Percentiles rank a stretch among this genome's conserved stretches.
These are phyloP conservation scores for Orbilia oligospora DNA, from an alignment of 2,329 filamentous ascomycete species.

Conservation along the genomic window DNA sequence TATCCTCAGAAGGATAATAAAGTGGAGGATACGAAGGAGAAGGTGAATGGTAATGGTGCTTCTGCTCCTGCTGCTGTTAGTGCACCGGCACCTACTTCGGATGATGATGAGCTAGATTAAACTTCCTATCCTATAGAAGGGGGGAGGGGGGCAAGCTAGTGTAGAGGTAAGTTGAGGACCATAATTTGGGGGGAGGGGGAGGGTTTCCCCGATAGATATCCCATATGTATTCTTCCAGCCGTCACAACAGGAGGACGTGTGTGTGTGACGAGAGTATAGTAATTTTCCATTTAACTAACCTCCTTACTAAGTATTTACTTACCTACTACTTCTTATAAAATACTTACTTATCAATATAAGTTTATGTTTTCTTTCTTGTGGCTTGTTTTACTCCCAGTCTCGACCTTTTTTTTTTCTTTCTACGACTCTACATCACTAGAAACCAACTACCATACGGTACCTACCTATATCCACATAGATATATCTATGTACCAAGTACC, in stretches of 20 bases:
- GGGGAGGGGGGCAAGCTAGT: neutral
- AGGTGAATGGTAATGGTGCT: conserved; percentile 34
- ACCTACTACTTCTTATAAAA: no score
- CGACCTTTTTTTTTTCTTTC: neutral
- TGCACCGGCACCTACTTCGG: conserved; percentile 50
- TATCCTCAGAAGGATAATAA: conserved; percentile 70
- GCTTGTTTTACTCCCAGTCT: neutral
- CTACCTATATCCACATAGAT: no score
- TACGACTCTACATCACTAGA: neutral
- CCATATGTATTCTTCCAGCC: no score
- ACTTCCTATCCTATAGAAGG: neutral
- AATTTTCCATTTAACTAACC: neutral
- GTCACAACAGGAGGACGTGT: no score
- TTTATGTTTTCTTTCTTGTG: neutral
- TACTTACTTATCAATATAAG: no score
- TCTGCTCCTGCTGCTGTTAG: conserved; percentile 11
- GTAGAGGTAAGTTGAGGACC: neutral
- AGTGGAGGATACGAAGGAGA: conserved; percentile 61
- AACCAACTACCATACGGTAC: neutral
- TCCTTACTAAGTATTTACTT: no score
- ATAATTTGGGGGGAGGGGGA: neutral
- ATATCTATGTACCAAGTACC: no score
- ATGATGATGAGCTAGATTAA: conserved; percentile 64
- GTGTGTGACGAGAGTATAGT: no score
- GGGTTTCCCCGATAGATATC: neutral